A percentile compares a stretch with the other conserved stretches of the same genome.
These are phyloP conservation scores for Lactifluus rugatus DNA, from an alignment of 768 basidiomycete genomes.

Conservation along the genomic window DNA sequence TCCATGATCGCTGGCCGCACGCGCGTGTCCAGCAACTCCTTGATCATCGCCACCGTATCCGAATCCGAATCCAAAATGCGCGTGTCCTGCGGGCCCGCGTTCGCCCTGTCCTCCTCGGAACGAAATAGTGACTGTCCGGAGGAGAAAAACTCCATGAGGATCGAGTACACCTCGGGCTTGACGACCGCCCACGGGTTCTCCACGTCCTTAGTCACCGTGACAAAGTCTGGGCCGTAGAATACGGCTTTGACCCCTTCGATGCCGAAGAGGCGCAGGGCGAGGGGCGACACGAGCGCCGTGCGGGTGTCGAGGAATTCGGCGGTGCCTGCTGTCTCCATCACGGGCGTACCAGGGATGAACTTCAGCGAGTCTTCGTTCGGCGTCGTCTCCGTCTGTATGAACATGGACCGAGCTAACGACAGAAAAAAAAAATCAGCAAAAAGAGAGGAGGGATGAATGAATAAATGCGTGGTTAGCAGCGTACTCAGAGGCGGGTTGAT, in stretches of 20 bases:
- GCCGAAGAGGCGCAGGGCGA: slow-evolving; percentile 92
- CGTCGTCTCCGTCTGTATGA: slow-evolving; percentile 96
- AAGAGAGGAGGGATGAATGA: background rate
- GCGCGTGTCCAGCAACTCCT: slow-evolving; percentile 89
- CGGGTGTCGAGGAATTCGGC: slow-evolving; percentile 92
- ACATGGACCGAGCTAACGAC: slow-evolving; percentile 72
- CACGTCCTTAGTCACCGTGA: slow-evolving; percentile 86
- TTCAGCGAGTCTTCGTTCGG: slow-evolving; percentile 97
- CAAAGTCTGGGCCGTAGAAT: slow-evolving; percentile 97
- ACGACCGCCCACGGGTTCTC: slow-evolving; percentile 81
- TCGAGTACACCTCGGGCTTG: slow-evolving; percentile 94
- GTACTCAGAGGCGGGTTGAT: slow-evolving; percentile 29
- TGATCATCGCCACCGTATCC: slow-evolving; percentile 98
- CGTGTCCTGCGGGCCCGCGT: slow-evolving; percentile 88
- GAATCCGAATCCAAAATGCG: slow-evolving; percentile 88
- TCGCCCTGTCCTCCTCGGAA: slow-evolving; percentile 66
- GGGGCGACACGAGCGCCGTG: slow-evolving; percentile 77
- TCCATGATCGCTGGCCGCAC: slow-evolving; percentile 98
- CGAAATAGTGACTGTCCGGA: slow-evolving; percentile 82
- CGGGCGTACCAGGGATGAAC: slow-evolving; percentile 87
- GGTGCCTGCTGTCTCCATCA: slow-evolving; percentile 80
- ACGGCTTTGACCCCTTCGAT: slow-evolving; percentile 83
- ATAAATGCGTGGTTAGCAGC: slow-evolving; percentile 18
- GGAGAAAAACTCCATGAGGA: slow-evolving; percentile 96
- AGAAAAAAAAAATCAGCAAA: background rate